Percentiles rank a stretch among this genome's conserved stretches.
Conservation (phyloP, 148 eudicot species). For the Cornus suecica region DNA sequence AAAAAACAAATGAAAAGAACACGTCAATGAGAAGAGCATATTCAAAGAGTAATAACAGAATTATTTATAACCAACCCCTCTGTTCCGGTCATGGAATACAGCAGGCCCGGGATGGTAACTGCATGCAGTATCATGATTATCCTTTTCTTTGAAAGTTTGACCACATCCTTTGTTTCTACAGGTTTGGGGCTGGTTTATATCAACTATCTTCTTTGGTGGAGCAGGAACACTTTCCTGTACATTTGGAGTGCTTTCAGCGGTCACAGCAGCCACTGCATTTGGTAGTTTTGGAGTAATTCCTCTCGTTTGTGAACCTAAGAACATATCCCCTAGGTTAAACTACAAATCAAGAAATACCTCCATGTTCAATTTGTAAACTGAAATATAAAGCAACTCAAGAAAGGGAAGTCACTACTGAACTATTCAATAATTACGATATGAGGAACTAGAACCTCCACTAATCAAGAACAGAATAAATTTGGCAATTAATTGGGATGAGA, state of each 20-base stretch:
- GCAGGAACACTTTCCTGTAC: slow-evolving; percentile 26
- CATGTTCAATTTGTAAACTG: background rate
- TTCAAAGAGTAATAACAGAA: too few relatives aligned
- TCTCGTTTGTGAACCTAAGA: slow-evolving; percentile 59
- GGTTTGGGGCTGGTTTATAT: slow-evolving; percentile 68
- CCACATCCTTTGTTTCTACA: slow-evolving; percentile 96
- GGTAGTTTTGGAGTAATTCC: slow-evolving; percentile 38
- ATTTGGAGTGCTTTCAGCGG: slow-evolving; percentile 24
- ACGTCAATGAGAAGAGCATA: background rate
- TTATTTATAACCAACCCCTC: slow-evolving; percentile 67
- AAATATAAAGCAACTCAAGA: background rate
- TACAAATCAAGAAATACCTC: background rate
- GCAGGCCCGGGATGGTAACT: slow-evolving; percentile 94
- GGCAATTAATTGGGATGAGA: too few relatives aligned
- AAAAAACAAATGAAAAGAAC: background rate
- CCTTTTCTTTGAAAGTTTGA: slow-evolving; percentile 67
- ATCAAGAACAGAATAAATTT: too few relatives aligned
- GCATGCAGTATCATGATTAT: slow-evolving; percentile 85
- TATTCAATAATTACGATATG: background rate
- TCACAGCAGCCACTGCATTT: slow-evolving; percentile 14
- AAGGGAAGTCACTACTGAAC: background rate
- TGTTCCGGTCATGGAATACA: slow-evolving; percentile 76
- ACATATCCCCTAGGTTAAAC: background rate
- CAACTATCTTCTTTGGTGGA: slow-evolving; percentile 45
- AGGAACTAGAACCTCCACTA: background rate